A percentile compares a stretch with the other conserved stretches of the same genome.
Conservation (phyloP, 129 eudicot genomes). For the Helichrysum umbraculigerum region DNA sequence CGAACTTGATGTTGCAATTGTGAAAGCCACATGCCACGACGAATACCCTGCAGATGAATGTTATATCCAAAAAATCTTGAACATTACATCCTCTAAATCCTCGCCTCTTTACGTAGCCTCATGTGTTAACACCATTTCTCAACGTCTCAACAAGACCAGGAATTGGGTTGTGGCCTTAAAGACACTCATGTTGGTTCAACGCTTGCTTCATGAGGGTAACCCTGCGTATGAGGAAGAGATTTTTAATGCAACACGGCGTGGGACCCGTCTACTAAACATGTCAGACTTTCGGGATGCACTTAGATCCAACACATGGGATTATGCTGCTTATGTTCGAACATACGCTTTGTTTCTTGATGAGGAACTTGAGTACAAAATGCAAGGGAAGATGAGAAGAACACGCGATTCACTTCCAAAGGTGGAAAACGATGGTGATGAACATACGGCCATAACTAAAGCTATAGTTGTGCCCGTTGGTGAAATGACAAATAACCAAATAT, state of each 20-base stretch:
- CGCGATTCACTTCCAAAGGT: slow-evolving; percentile 30
- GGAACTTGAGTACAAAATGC: slow-evolving; percentile 81
- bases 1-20: slow-evolving; percentile 81
- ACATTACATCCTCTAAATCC: slow-evolving; percentile 48
- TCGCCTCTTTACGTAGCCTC: slow-evolving; percentile 54
- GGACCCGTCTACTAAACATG: slow-evolving; percentile 90
- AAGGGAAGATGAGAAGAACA: slow-evolving; percentile 50
- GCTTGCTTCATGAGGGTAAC: slow-evolving; percentile 71
- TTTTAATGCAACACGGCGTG: slow-evolving; percentile 86
- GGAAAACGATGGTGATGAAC: slow-evolving; percentile 43
- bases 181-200: slow-evolving; percentile 64
- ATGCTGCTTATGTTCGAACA: slow-evolving; percentile 80
- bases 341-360: slow-evolving; percentile 82
- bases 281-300: slow-evolving; percentile 75
- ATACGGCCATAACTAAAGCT: not conserved
- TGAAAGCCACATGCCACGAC: slow-evolving; percentile 86
- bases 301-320: slow-evolving; percentile 71
- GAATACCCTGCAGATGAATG: slow-evolving; percentile 74
- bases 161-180: slow-evolving; percentile 94
- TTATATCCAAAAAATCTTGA: slow-evolving; percentile 63
- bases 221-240: slow-evolving; percentile 73
- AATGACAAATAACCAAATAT: slow-evolving; percentile 42
- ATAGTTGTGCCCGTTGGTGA: slow-evolving; percentile 37
- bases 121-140: slow-evolving; percentile 68
- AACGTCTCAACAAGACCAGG: slow-evolving; percentile 80